Evolutionary conservation across 352 stramenopile species (phyloP).

Genomic region (Globisporangium solare): DNA sequence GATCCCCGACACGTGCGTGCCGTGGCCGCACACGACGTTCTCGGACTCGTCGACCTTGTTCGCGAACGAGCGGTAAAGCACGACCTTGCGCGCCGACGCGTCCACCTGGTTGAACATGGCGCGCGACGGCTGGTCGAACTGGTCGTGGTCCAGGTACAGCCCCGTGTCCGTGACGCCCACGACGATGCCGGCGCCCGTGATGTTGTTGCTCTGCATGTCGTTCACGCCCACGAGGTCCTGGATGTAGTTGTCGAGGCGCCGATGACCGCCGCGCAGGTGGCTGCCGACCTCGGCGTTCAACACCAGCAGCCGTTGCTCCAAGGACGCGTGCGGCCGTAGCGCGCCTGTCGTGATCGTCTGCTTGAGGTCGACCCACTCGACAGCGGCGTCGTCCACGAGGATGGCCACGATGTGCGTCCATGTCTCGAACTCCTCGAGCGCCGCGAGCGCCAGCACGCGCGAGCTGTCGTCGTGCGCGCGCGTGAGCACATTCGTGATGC

Average conservation of each 20-base stretch:
- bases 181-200: conserved; percentile 62
- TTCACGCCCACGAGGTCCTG: conserved; percentile 61
- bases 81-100: conserved; percentile 56
- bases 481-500: conserved; percentile 63
- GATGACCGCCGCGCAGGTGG: conserved; percentile 21
- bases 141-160: conserved; percentile 78
- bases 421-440: conserved; percentile 41
- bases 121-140: conserved; percentile 69
- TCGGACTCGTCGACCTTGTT: conserved; percentile 62
- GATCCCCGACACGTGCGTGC: conserved; percentile 85
- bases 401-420: conserved; percentile 58
- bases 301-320: conserved; percentile 4
- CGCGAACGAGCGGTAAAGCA: conserved; percentile 74
- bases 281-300: background rate
- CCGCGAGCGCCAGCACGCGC: conserved; percentile 31
- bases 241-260: conserved; percentile 58
- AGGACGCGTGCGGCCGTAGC: too few relatives aligned
- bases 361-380: conserved; percentile 63
- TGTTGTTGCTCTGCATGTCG: conserved; percentile 44
- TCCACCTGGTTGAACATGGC: conserved; percentile 38
- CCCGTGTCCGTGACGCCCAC: conserved; percentile 79
- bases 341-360: conserved; percentile 25
- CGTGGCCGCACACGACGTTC: conserved; percentile 76
- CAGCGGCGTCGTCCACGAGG: conserved; percentile 28
- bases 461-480: conserved; percentile 9